These are phyloP conservation scores for Peterozyma xylosa DNA, from an alignment of 805 yeast genomes.

Conservation along the genomic window DNA sequence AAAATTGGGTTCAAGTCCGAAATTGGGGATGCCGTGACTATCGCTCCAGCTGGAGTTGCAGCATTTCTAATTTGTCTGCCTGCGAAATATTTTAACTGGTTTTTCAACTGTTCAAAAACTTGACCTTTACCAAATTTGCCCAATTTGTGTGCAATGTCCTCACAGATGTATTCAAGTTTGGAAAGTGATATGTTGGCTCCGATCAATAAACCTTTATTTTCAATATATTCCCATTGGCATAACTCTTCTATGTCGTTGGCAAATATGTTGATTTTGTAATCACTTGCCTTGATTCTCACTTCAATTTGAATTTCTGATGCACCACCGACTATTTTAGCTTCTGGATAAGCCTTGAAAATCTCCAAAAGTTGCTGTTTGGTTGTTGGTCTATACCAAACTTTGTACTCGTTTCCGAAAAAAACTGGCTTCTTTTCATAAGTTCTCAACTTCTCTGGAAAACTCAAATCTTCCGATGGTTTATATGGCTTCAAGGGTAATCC, in stretches of 20 bases:
- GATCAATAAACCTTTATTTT: conserved; percentile 30
- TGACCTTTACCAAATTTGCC: conserved; percentile 21
- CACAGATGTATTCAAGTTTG: conserved; percentile 28
- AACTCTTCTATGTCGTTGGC: conserved; percentile 36
- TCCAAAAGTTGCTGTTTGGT: conserved; percentile 28
- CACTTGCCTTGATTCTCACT: conserved; percentile 32
- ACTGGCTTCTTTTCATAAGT: conserved; percentile 18
- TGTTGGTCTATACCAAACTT: conserved; percentile 37
- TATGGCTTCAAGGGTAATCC: conserved; percentile 33
- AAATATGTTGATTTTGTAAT: conserved; percentile 30
- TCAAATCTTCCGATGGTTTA: conserved; percentile 28
- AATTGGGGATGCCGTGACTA: conserved; percentile 42
- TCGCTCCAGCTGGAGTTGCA: conserved; percentile 42
- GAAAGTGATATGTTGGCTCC: conserved; percentile 36
- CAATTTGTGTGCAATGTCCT: conserved; percentile 17
- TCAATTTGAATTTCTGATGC: conserved; percentile 42
- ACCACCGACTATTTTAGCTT: conserved; percentile 34
- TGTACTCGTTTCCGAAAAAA: conserved; percentile 28
- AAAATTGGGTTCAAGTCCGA: conserved; percentile 39
- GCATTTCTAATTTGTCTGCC: conserved; percentile 42
- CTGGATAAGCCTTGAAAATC: conserved; percentile 25
- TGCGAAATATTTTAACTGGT: conserved; percentile 38
- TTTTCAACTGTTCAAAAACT: conserved; percentile 27
- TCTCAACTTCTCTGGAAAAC: conserved; percentile 30
- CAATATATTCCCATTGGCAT: conserved; percentile 24